A percentile compares a stretch with the other conserved stretches of the same genome.
These are phyloP conservation scores for Lobosporangium transversale DNA, from an alignment of 192 early-diverging fungal species.

Conservation along the genomic window DNA sequence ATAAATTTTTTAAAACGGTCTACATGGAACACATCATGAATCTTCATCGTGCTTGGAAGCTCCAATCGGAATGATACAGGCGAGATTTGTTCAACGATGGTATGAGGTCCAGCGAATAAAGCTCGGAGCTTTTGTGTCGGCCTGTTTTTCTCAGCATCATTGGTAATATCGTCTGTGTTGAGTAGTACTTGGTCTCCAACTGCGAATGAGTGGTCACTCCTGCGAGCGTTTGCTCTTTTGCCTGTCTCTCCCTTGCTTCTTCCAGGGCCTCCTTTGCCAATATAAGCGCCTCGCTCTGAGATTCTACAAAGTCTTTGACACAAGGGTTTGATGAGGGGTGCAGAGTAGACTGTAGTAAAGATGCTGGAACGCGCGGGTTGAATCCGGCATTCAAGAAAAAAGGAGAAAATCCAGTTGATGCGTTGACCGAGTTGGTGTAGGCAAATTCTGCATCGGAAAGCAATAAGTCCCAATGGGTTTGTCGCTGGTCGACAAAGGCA, in stretches of 20 bases:
- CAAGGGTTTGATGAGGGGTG: slow-evolving; percentile 4
- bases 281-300: not conserved
- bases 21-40: too few relatives aligned
- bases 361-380: not conserved
- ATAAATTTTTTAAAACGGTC: too few relatives aligned
- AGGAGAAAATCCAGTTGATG: slow-evolving; percentile 33
- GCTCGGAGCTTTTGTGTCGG: slow-evolving; percentile 8
- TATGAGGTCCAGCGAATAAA: slow-evolving; percentile 14
- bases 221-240: not conserved
- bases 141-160: not conserved
- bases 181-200: too few relatives aligned
- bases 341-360: slow-evolving; percentile 9
- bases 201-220: not conserved
- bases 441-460: slow-evolving; percentile 58
- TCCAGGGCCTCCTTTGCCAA: not conserved
- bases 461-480: slow-evolving; percentile 52
- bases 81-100: too few relatives aligned
- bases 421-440: slow-evolving; percentile 60
- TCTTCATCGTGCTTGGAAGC: too few relatives aligned
- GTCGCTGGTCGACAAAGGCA: not conserved
- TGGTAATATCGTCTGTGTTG: slow-evolving; percentile 4
- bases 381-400: slow-evolving; percentile 24
- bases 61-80: too few relatives aligned
- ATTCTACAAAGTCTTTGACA: not conserved
- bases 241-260: too few relatives aligned